phyloP scores from a whole-genome alignment of 768 basidiomycete genomes.

The Russula sp. region DNA sequence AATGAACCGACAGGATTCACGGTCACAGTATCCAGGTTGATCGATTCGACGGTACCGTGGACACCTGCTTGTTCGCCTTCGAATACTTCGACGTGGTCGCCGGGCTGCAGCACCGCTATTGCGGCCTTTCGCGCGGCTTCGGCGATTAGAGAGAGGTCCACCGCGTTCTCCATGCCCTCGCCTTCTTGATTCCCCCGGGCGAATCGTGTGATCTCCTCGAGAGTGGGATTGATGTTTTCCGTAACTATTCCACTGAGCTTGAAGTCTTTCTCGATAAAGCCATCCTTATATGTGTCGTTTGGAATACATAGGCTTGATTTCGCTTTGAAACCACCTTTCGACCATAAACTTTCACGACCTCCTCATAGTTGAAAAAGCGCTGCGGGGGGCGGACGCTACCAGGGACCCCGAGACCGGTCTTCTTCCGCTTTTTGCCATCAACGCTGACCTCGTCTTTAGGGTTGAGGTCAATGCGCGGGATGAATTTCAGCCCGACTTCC shows the following conservation, averaged over 20 bases:
- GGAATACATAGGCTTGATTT: slow-evolving; percentile 77
- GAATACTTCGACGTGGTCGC: slow-evolving; percentile 95
- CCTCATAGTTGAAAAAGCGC: slow-evolving; percentile 91
- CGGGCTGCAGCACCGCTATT: slow-evolving; percentile 93
- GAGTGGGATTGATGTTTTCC: slow-evolving; percentile 90
- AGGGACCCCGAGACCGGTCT: slow-evolving; percentile 46
- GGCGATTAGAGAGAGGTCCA: slow-evolving; percentile 88
- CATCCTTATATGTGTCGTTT: slow-evolving; percentile 91
- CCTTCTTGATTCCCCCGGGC: slow-evolving; percentile 69
- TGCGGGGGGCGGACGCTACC: slow-evolving; percentile 79
- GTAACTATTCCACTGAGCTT: slow-evolving; percentile 70
- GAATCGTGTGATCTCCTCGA: slow-evolving; percentile 96
- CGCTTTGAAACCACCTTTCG: slow-evolving; percentile 72
- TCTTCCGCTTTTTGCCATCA: slow-evolving; percentile 77
- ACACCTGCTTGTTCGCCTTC: slow-evolving; percentile 95
- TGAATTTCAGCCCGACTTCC: slow-evolving; percentile 86
- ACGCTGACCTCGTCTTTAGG: slow-evolving; percentile 75
- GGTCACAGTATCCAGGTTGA: slow-evolving; percentile 81
- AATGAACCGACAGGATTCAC: slow-evolving; percentile 68
- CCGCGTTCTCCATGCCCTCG: slow-evolving; percentile 55
- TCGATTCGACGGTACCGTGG: slow-evolving; percentile 88
- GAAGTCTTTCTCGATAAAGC: slow-evolving; percentile 96
- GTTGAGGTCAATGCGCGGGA: slow-evolving; percentile 96
- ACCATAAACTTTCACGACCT: slow-evolving; percentile 83
- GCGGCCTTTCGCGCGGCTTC: slow-evolving; percentile 90